Conservation (phyloP, 495 filamentous ascomycete genomes). For the Penicillium maclennaniae region DNA sequence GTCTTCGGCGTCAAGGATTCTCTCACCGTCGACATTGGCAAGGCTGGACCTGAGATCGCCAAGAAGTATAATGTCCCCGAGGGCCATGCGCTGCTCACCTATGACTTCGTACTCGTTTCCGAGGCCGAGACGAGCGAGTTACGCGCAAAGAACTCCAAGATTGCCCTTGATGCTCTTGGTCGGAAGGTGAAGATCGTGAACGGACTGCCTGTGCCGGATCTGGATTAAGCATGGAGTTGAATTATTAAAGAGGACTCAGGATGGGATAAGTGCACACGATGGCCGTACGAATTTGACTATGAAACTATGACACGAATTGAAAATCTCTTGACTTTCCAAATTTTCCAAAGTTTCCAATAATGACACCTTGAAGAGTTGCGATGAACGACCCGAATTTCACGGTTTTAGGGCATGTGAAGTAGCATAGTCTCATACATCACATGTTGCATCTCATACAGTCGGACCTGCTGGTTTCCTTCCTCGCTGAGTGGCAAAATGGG, state of each 20-base stretch:
- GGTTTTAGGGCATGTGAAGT: neutral
- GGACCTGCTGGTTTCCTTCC: too few species aligned
- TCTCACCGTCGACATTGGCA: slow-evolving; percentile 67
- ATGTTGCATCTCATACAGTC: too few species aligned
- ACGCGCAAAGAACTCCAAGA: slow-evolving; percentile 64
- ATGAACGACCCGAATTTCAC: neutral
- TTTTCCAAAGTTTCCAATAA: neutral
- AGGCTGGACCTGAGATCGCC: slow-evolving; percentile 57
- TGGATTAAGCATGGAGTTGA: slow-evolving; percentile 45
- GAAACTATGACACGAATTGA: neutral
- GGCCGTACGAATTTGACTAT: neutral
- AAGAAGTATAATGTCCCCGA: slow-evolving; percentile 53
- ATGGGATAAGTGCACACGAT: neutral
- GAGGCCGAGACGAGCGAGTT: slow-evolving; percentile 67
- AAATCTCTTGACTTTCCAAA: neutral
- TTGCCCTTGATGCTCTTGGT: slow-evolving; percentile 69
- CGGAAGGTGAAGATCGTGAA: slow-evolving; percentile 73
- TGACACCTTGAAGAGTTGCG: neutral
- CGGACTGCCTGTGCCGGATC: slow-evolving; percentile 75
- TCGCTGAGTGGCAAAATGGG: too few species aligned
- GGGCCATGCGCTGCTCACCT: slow-evolving; percentile 53
- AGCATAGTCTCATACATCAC: too few species aligned
- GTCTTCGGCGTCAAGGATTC: slow-evolving; percentile 92
- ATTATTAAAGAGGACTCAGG: neutral
- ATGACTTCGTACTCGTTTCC: slow-evolving; percentile 74